Evolutionary conservation across 2,329 filamentous ascomycete species (phyloP), one percentile per base, ranked within the genome.

Genomic region (Pyrenochaeta sp.): DNA sequence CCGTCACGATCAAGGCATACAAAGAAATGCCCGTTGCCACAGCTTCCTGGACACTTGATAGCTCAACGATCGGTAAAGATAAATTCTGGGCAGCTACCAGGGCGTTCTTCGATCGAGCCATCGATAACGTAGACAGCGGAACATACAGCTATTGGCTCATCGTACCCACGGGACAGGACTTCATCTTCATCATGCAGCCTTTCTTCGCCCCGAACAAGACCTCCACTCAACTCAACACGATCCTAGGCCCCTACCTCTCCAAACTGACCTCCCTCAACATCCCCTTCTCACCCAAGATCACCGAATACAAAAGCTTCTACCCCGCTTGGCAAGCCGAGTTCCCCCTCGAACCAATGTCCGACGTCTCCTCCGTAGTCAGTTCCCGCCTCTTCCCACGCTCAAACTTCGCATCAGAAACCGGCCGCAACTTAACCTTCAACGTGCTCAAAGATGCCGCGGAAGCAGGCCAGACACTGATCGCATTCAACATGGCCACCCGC

Each of bases 41-140:
- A 0, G 74, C 74, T 2, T 76, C 74, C 61, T 70, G 71, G 50
- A 69, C 69, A 0, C 58, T 73, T 1, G 67, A 73, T 24, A 65
- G 65, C 19, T 42, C 69, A 1, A 72, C 68, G 12, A 58, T 70
- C 13, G 37, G 72, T 60, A 50, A 58, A 75, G 52, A 76, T 64
- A 67, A 52, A 9, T 75, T 77, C 62, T 74, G 69, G 56, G 58
- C 65, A 1, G 65, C 67, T 2, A 50, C 60, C 2, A 63, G 59
- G 28, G 62, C 59, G 2, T 62, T 42, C 12, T 43, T 48, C 7
- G 52, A 54, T 24, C 44, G 36, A 24, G 40, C 56, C 5, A 54
- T 49, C 40, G 42, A 53, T 37, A 45, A 59, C 24, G 59, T 53
- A 1, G 61, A 63, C 43, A 52, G 48, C 19, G 63, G 63, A 12